Evolutionary conservation across 805 yeast genomes (phyloP).

Genomic region (Pichia phayaonensis): DNA sequence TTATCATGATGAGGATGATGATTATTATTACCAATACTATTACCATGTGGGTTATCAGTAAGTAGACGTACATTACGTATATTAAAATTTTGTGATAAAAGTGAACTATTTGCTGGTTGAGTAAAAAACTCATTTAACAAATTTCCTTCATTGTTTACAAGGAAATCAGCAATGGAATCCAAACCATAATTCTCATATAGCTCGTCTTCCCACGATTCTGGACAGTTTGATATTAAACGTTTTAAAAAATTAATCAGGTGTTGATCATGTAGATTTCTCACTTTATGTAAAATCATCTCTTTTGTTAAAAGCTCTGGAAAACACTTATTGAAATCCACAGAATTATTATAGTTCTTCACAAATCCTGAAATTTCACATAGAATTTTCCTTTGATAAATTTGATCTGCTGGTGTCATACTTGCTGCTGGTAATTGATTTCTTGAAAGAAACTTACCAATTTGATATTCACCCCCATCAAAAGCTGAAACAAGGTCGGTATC

Average conservation of each 20-base stretch:
- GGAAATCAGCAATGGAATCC: conserved; percentile 3
- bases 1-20: not conserved
- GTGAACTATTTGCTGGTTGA: not conserved
- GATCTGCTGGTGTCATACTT: conserved; percentile 10
- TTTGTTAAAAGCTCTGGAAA: conserved; percentile 8
- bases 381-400: conserved; percentile 11
- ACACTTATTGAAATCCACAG: conserved; percentile 17
- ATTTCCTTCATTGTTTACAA: not conserved
- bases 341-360: conserved; percentile 12
- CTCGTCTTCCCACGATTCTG: conserved; percentile 10
- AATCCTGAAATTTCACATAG: conserved; percentile 17
- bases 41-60: not conserved
- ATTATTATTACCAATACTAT: not conserved
- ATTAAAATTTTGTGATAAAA: not conserved
- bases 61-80: not conserved
- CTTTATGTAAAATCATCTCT: conserved; percentile 5
- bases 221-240: conserved; percentile 11
- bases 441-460: conserved; percentile 5
- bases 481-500: conserved; percentile 7
- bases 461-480: conserved; percentile 10
- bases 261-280: conserved; percentile 8
- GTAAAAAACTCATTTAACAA: not conserved
- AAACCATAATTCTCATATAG: conserved; percentile 12
- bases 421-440: conserved; percentile 9
- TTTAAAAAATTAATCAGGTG: conserved; percentile 14